phyloP scores from a whole-genome alignment of 2,329 filamentous ascomycete genomes.

The Fusarium austroafricanum region DNA sequence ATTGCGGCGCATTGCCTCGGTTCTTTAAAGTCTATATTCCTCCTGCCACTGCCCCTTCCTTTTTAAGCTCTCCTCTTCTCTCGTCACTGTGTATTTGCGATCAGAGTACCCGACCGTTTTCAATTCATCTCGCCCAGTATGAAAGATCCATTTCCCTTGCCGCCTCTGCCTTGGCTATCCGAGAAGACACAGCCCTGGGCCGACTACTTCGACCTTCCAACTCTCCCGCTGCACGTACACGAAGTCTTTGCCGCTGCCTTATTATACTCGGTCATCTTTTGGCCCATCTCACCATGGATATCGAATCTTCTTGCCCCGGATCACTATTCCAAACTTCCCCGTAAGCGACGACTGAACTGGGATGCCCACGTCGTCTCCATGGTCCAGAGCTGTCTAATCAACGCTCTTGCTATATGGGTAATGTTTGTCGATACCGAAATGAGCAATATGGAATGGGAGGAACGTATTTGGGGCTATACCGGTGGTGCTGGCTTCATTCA shows the following conservation, averaged over 20 bases:
- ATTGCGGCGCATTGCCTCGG: conserved; percentile 18
- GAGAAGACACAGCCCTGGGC: conserved; percentile 72
- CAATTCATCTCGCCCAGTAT: conserved; percentile 57
- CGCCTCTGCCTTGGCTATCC: conserved; percentile 68
- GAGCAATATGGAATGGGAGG: conserved; percentile 71
- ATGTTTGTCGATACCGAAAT: conserved; percentile 77
- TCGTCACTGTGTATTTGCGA: not conserved
- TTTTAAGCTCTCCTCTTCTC: not conserved
- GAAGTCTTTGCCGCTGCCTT: conserved; percentile 75
- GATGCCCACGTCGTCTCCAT: conserved; percentile 89
- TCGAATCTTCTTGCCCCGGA: conserved; percentile 71
- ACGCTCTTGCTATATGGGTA: conserved; percentile 77
- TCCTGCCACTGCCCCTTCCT: not conserved
- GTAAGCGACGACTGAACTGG: conserved; percentile 79
- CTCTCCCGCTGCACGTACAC: conserved; percentile 81
- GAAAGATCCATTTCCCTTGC: conserved; percentile 78
- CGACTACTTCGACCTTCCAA: conserved; percentile 69
- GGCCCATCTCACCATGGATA: conserved; percentile 73
- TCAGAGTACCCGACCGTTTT: not conserved
- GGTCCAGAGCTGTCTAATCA: conserved; percentile 80
- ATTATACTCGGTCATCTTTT: conserved; percentile 76
- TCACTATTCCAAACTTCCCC: conserved; percentile 72
- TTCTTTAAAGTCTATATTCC: conserved; percentile 1
- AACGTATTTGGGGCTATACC: conserved; percentile 82
- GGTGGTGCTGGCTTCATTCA: conserved; percentile 78